A percentile compares a stretch with the other conserved stretches of the same genome.
Conservation (phyloP, 148 eudicot species). For the Vaccinium corymbosum region DNA sequence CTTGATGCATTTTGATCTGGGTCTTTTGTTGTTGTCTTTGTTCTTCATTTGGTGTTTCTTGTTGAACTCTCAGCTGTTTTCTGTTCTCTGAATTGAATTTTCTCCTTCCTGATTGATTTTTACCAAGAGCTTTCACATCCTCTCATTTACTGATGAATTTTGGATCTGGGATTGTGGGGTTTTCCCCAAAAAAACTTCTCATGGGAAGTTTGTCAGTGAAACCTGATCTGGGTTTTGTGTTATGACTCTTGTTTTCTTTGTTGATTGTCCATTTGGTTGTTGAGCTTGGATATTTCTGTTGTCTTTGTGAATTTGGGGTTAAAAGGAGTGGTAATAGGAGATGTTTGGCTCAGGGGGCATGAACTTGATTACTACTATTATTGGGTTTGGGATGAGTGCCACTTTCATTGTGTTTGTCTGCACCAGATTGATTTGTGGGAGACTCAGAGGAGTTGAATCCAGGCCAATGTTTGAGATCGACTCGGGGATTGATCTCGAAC, state of each 20-base stretch:
- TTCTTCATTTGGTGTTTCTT: not conserved
- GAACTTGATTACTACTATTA: conserved; percentile 62
- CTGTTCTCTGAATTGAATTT: not conserved
- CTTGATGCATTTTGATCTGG: conserved; percentile 7
- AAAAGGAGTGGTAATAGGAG: not conserved
- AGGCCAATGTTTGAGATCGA: conserved; percentile 42
- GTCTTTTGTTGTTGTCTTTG: not conserved
- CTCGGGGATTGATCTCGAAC: conserved; percentile 54
- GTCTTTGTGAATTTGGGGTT: not conserved
- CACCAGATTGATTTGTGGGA: conserved; percentile 66
- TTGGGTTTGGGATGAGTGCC: conserved; percentile 77
- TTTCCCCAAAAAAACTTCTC: not conserved
- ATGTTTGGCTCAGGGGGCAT: conserved; percentile 44
- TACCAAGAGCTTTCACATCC: not conserved
- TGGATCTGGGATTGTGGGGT: conserved; percentile 6
- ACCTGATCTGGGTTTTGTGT: not conserved
- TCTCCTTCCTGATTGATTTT: not conserved
- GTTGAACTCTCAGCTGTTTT: not conserved
- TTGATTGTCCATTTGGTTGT: not conserved
- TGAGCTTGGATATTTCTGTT: not conserved
- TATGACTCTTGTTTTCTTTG: not conserved
- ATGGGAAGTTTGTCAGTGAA: not conserved
- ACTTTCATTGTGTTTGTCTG: conserved; percentile 71
- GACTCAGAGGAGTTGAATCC: conserved; percentile 42
- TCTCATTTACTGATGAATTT: conserved; percentile 25